A percentile compares a stretch with the other conserved stretches of the same genome.
Conservation (phyloP, 2,329 filamentous ascomycete genomes). For the Akanthomyces uredinophilus region DNA sequence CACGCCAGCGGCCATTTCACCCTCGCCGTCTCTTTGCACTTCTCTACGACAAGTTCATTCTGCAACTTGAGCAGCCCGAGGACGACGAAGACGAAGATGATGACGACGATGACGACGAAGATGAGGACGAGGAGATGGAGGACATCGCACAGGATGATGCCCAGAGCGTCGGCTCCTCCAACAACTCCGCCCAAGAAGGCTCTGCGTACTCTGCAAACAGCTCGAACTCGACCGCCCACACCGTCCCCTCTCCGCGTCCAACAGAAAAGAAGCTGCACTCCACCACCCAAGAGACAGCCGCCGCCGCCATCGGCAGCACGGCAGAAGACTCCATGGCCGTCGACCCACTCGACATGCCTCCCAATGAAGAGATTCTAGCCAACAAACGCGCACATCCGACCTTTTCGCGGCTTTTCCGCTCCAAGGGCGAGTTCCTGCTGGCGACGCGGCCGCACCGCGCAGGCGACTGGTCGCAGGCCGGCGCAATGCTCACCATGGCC, state of each 20-base stretch:
- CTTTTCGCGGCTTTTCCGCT: conserved; percentile 53
- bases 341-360: conserved; percentile 28
- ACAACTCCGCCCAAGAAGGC: conserved; percentile 6
- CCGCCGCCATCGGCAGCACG: conserved; percentile 13
- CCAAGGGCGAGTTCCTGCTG: conserved; percentile 58
- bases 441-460: conserved; percentile 50
- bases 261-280: not conserved
- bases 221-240: conserved; percentile 15
- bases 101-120: conserved; percentile 22
- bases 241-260: conserved; percentile 15
- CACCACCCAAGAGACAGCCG: not conserved
- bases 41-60: conserved; percentile 45
- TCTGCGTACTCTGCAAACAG: conserved; percentile 7
- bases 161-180: conserved; percentile 21
- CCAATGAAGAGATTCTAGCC: conserved; percentile 42
- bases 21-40: conserved; percentile 41
- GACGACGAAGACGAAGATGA: conserved; percentile 31
- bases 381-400: conserved; percentile 51
- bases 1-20: conserved; percentile 51
- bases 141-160: conserved; percentile 20
- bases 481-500: conserved; percentile 57
- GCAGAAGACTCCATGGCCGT: conserved; percentile 18
- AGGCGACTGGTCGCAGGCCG: conserved; percentile 60
- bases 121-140: conserved; percentile 26
- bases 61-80: conserved; percentile 41